A percentile compares a stretch with the other conserved stretches of the same genome.
These are phyloP conservation scores for Dipteronia dyeriana DNA, from an alignment of 345 rosid genomes.

Conservation along the genomic window DNA sequence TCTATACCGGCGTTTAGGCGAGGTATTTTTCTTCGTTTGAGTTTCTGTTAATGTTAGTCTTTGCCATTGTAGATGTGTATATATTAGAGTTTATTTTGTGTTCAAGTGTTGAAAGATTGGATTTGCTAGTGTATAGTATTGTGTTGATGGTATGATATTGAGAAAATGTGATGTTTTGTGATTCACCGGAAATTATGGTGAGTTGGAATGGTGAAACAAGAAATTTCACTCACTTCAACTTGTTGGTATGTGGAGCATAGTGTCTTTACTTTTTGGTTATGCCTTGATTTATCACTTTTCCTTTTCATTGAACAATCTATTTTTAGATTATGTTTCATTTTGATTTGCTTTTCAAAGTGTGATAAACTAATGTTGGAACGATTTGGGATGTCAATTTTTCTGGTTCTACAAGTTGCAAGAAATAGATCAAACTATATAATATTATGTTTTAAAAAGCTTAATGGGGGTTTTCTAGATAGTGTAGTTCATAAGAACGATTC, in stretches of 20 bases:
- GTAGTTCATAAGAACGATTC: neutral
- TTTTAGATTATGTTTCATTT: too few species aligned
- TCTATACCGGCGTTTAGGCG: conserved; percentile 93
- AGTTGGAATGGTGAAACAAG: neutral
- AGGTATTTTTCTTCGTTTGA: conserved; percentile 36
- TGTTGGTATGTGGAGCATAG: neutral
- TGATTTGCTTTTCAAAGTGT: too few species aligned
- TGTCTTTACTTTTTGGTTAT: neutral
- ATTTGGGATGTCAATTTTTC: too few species aligned
- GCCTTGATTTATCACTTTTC: neutral
- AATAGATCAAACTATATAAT: neutral
- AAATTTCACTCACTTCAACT: neutral
- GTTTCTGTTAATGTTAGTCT: neutral
- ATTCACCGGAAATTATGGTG: neutral
- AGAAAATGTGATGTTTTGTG: neutral
- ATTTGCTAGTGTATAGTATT: neutral
- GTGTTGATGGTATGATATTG: neutral
- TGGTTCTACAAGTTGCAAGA: too few species aligned
- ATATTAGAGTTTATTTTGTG: neutral
- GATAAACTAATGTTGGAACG: too few species aligned
- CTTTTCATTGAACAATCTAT: neutral
- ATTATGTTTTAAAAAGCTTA: neutral
- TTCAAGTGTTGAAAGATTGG: neutral
- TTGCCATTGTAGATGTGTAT: neutral
- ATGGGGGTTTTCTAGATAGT: neutral